phyloP scores from a whole-genome alignment of 2,329 filamentous ascomycete genomes.

The Calonectria ilicicola region DNA sequence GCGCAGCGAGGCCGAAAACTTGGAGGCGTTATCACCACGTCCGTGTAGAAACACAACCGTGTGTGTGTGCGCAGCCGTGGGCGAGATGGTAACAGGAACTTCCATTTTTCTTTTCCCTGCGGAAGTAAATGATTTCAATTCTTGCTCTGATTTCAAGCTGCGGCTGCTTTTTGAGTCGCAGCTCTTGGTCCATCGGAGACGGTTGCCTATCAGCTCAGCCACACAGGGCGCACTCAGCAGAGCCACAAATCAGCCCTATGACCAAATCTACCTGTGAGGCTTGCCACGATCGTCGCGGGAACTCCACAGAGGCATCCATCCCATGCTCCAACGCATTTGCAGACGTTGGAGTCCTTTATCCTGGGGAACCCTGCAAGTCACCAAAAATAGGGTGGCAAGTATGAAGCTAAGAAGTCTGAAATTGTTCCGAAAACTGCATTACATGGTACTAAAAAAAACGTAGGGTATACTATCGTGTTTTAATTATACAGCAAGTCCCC shows the following conservation, averaged over 20 bases:
- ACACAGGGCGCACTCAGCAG: not conserved
- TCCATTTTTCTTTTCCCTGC: not conserved
- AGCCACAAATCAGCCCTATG: not conserved
- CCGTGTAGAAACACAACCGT: constrained; percentile 60
- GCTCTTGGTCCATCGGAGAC: not conserved
- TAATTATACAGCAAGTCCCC: not conserved
- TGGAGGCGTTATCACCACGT: constrained; percentile 53
- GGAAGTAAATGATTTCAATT: not conserved
- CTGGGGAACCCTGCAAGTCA: too few relatives aligned
- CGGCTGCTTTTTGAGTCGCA: not conserved
- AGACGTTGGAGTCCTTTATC: too few relatives aligned
- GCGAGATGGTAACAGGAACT: not conserved
- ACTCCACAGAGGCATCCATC: too few relatives aligned
- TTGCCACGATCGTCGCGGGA: too few relatives aligned
- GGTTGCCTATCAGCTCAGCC: not conserved
- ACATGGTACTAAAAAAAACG: not conserved
- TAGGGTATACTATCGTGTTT: not conserved
- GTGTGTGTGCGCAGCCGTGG: constrained; percentile 48
- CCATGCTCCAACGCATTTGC: too few relatives aligned
- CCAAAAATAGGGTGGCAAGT: too few relatives aligned
- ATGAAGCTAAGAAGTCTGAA: not conserved
- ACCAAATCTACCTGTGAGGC: too few relatives aligned
- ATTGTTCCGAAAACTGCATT: not conserved
- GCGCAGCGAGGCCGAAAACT: constrained; percentile 46
- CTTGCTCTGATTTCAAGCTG: not conserved